Evolutionary conservation across 1,139 yeast genomes (phyloP), one percentile per base, ranked within the genome.

Genomic region (Candida sp.): DNA sequence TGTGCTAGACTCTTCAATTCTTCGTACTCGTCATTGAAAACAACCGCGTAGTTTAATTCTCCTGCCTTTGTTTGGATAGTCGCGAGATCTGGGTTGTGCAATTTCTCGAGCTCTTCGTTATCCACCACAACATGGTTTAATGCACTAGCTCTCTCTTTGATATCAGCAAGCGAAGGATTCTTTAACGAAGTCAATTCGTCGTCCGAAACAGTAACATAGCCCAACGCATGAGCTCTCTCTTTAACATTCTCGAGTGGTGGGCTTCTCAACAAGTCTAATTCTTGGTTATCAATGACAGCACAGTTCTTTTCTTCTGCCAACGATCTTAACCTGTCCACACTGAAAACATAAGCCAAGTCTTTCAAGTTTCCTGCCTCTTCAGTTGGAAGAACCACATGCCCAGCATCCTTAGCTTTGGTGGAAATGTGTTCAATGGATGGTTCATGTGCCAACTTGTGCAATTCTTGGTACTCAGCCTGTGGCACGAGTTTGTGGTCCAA

Each of bases 251-350:
- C 62, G 27, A 51, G 32, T 5, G 51, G 46, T 23, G 68, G 68
- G 8, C 48, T 41, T 17, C 44, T 32, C 43, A 58, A 44, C 9
- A 34, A 32, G 49, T 47, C 35, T 7, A 43, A 43, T n/a, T 64
- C 66, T 6, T 55, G 56, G 1, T 47, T 23, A 0, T 66, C 58
- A 3, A 74, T 9, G 17, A 68, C 42, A 5, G 64, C 56, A 40
- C 65, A 59, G 2, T 68, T 67, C 32, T 62, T 62, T 2, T 58
- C 54, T 11, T 53, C 48, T 1, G 71, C 65, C 33, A 59, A 58
- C 8, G 57, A 53, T 1, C 49, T 47, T 12, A 73, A 48, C 46
- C 71, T 71, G 4, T 59, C 63, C 7, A 61, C 30, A 22, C 65
- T 54, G 12, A 78, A 77, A 7, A 59, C 55, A 35, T 62, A 46